Conservation (phyloP, 1,284 basidiomycete genomes). For the Leccinum pallidistipes region DNA sequence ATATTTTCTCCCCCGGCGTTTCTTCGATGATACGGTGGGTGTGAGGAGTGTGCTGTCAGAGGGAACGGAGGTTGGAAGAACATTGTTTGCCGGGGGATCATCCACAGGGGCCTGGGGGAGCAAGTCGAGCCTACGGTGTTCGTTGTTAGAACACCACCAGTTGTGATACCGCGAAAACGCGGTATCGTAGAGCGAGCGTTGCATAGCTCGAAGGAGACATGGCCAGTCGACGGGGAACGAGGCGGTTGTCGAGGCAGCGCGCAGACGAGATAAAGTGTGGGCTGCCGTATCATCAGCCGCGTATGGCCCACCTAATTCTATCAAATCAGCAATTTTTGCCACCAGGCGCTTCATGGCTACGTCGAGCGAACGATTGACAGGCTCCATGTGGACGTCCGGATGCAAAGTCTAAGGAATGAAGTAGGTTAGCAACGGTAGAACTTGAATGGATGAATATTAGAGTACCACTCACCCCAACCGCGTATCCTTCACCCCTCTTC, state of each 20-base stretch:
- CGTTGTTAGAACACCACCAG: not conserved
- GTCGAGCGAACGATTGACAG: not conserved
- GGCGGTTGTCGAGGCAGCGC: not conserved
- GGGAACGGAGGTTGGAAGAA: too few relatives aligned
- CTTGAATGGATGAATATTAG: not conserved
- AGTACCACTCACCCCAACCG: not conserved
- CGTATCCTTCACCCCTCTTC: not conserved
- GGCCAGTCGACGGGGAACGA: slow-evolving; percentile 31
- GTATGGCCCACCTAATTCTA: not conserved
- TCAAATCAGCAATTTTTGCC: not conserved
- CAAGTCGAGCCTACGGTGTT: not conserved
- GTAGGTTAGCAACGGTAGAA: not conserved
- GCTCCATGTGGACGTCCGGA: not conserved
- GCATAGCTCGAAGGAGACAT: not conserved
- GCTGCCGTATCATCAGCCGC: not conserved
- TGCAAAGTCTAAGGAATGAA: not conserved
- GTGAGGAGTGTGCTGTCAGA: too few relatives aligned
- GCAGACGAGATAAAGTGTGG: not conserved
- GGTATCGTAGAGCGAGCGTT: not conserved
- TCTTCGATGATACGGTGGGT: too few relatives aligned
- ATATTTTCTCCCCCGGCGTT: too few relatives aligned
- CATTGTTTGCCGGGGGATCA: too few relatives aligned
- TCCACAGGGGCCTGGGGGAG: too few relatives aligned
- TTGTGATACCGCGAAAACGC: not conserved
- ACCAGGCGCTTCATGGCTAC: not conserved